Evolutionary conservation across 176 grass and related monocot species (phyloP), one percentile per base, ranked within the genome.

Genomic region (Olyra latifolia): DNA sequence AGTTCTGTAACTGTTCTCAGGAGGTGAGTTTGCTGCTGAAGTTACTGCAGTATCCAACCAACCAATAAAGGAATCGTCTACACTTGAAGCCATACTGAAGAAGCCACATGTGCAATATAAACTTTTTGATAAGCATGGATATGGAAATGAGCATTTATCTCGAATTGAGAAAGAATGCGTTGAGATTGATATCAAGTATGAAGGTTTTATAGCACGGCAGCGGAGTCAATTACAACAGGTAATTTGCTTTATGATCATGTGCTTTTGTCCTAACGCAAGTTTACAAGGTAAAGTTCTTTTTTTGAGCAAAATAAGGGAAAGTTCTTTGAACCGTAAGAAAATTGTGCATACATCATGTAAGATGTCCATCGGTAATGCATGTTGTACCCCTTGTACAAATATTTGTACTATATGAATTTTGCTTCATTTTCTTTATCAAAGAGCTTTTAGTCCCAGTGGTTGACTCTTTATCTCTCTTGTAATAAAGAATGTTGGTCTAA

Each of bases 161-260:
- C 72, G 52, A 81, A 88, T 74, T 71, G 92, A 98, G 88, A 98
- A 98, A 87, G 92, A 98, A 74, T 98, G 96, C n/a, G 90, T 95
- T 35, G 96, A 95, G 92, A 93, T 98, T 86, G 96, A 98, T 87
- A 95, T 98, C 67, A 98, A 95, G 56, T 98, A 93, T 8, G 86
- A 85, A 69, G 96, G 96, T 62, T 98, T 95, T 49, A 98, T 98
- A 41, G 80, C 80, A 74, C 84, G 96, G 9, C 92, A 98, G 69
- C 85, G 81, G 42, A 93, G 92, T 49, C 96, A 98, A 39, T 82
- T 98, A 64, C 96, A 95, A 62, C 96, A 98, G 92, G 96, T 98
- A 58, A 47, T 78, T 72, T 86, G 4, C 22, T 82, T 17, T 84
- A 63, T 68, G 50, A 42, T 39, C 71, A 16, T 44, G 12, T 12